These are phyloP conservation scores for Chenopodium suecicum DNA, from an alignment of 148 eudicot species.

Conservation along the genomic window DNA sequence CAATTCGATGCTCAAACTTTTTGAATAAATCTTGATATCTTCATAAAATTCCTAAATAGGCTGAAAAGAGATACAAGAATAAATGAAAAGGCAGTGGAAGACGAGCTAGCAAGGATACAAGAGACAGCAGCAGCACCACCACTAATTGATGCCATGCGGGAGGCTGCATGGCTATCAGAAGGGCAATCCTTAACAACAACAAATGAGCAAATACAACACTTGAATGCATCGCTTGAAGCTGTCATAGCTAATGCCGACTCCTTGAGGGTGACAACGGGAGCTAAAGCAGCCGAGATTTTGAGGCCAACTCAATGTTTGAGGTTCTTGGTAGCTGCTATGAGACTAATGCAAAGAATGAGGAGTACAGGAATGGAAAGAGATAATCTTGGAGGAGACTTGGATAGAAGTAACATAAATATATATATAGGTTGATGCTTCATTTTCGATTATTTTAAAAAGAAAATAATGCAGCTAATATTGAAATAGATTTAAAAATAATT, in stretches of 20 bases:
- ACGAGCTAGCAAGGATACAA: slow-evolving; percentile 43
- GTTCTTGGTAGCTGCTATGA: slow-evolving; percentile 43
- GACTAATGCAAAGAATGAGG: slow-evolving; percentile 35
- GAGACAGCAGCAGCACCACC: slow-evolving; percentile 45
- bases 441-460: too few species aligned
- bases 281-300: slow-evolving; percentile 37
- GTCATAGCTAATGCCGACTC: slow-evolving; percentile 46
- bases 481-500: too few species aligned
- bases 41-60: not conserved
- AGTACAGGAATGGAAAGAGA: slow-evolving; percentile 13
- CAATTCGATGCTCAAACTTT: too few species aligned
- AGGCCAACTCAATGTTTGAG: slow-evolving; percentile 37
- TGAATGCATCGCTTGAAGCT: slow-evolving; percentile 32
- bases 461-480: too few species aligned
- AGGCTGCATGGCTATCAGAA: slow-evolving; percentile 8
- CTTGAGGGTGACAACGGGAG: slow-evolving; percentile 45
- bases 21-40: not conserved
- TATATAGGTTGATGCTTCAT: not conserved
- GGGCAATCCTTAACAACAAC: not conserved
- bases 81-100: slow-evolving; percentile 40
- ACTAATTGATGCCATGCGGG: slow-evolving; percentile 18
- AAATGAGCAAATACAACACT: slow-evolving; percentile 14
- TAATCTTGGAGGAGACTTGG: not conserved
- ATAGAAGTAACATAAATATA: too few species aligned
- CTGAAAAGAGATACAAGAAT: slow-evolving; percentile 35